phyloP scores from a whole-genome alignment of 2,329 filamentous ascomycete species.

The Paraphaeosphaeria minitans region DNA sequence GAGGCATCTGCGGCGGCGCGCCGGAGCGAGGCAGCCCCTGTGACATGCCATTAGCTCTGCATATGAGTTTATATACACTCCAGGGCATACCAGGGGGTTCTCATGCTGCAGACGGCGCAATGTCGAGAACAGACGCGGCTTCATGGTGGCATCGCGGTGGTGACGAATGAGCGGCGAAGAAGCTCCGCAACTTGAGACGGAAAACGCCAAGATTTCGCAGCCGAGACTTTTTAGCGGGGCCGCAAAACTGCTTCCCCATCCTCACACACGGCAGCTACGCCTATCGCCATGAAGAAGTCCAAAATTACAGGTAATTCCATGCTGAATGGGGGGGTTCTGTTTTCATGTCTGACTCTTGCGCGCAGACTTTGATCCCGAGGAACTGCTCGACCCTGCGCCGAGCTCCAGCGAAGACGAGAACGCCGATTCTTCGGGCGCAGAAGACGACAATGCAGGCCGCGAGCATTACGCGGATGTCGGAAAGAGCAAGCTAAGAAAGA shows the following conservation, averaged over 20 bases:
- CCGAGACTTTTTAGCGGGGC: slow-evolving; percentile 40
- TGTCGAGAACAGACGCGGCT: slow-evolving; percentile 61
- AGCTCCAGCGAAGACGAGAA: slow-evolving; percentile 62
- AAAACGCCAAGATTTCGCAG: slow-evolving; percentile 10
- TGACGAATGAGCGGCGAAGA: slow-evolving; percentile 22
- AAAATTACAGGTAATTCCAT: slow-evolving; percentile 32
- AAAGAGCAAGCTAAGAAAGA: slow-evolving; percentile 83
- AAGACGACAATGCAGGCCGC: slow-evolving; percentile 65
- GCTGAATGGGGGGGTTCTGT: no score
- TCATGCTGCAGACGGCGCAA: slow-evolving; percentile 68
- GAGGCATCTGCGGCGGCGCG: slow-evolving; percentile 67
- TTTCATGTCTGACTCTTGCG: slow-evolving; percentile 2
- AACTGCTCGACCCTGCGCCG: slow-evolving; percentile 62
- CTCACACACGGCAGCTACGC: slow-evolving; percentile 10
- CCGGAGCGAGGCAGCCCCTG: slow-evolving; percentile 84
- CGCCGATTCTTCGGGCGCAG: slow-evolving; percentile 51
- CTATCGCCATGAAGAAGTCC: slow-evolving; percentile 35
- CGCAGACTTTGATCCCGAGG: slow-evolving; percentile 81
- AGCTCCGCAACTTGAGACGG: slow-evolving; percentile 18
- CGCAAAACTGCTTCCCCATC: slow-evolving; percentile 14
- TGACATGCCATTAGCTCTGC: slow-evolving; percentile 1
- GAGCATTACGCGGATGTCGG: slow-evolving; percentile 87
- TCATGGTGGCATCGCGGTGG: slow-evolving; percentile 43
- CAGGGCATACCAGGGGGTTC: slow-evolving; percentile 74
- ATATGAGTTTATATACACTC: background rate